Evolutionary conservation across 441 rosid species (phyloP), one percentile per base, ranked within the genome.

Genomic region (Kokia cookei): DNA sequence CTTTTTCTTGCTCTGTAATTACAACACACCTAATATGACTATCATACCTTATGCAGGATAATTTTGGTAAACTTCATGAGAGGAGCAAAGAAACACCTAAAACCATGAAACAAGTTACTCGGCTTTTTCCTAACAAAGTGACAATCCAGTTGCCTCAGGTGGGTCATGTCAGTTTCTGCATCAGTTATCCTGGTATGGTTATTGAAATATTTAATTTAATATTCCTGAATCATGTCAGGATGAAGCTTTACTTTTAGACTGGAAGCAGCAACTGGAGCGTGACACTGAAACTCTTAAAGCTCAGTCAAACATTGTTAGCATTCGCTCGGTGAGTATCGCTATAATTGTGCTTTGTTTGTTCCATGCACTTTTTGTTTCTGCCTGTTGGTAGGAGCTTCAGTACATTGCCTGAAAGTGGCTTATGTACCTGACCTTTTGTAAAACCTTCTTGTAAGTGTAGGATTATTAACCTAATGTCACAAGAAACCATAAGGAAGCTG

Each of bases 121-220:
- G 98, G 55, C 96, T 96, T 71, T 90, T 96, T 79, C 97, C 98
- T 9, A 93, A 93, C 86, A 96, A 93, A 93, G 91, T 96, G 73
- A 78, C 89, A n/a, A 86, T 96, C 82, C 99, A 96, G 81, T 78
- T 91, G 66, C 99, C 99, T 83, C 98, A 93, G 98, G 99, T 95
- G 55, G 60, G 42, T 15, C 42, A 26, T 19, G 27, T 78, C 29
- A 1, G 5, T 69, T 63, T 53, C 15, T 71, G 50, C 37, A 42
- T 19, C 26, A 12, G 17, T 22, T 61, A 4, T 65, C 47, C 57
- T 50, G 7, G 59, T 42, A 63, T 3, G 43, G 11, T 26, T 58
- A 15, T 51, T 69, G 48, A 45, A 54, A 27, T 75, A 22, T 51
- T 54, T 58, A 63, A 47, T 42, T 75, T 83, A 67, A 79, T 73